These are phyloP conservation scores for Solanum hybrid DNA, from an alignment of 305 asterid species.

Conservation along the genomic window DNA sequence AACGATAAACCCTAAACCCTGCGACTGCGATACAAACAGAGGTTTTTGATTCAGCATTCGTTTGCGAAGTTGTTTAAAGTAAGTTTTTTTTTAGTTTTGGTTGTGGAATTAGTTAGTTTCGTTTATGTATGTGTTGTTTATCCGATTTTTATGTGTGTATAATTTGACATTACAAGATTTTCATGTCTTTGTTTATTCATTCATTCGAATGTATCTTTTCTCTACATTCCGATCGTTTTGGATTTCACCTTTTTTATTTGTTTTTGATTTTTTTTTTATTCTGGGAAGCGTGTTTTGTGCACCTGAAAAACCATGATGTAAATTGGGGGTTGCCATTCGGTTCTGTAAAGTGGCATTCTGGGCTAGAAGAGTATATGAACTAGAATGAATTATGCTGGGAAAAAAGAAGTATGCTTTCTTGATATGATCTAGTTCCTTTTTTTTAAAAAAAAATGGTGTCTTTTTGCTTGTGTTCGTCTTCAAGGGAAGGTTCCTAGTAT, in stretches of 20 bases:
- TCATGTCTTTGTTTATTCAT: neutral
- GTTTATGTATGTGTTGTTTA: neutral
- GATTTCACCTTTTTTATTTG: neutral
- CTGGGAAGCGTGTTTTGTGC: neutral
- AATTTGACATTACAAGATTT: neutral
- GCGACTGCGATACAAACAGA: neutral
- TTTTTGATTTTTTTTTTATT: neutral
- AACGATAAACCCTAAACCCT: constrained; percentile 15
- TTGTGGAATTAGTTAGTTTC: neutral
- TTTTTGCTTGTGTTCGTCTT: too few relatives aligned
- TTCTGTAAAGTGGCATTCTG: neutral
- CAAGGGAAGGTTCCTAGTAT: too few relatives aligned
- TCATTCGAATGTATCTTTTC: neutral
- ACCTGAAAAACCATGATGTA: neutral
- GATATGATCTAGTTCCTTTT: neutral
- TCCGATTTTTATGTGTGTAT: neutral
- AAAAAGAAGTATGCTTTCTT: neutral
- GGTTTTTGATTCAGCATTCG: constrained; percentile 2
- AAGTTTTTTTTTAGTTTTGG: neutral
- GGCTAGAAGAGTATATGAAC: neutral
- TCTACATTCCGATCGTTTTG: neutral
- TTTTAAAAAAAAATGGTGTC: too few relatives aligned
- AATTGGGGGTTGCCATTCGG: neutral
- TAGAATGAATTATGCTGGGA: neutral
- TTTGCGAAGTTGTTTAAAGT: neutral